A percentile compares a stretch with the other conserved stretches of the same genome.
These are phyloP conservation scores for Paspalum notatum DNA, from an alignment of 176 grass and related monocot genomes.

Conservation along the genomic window DNA sequence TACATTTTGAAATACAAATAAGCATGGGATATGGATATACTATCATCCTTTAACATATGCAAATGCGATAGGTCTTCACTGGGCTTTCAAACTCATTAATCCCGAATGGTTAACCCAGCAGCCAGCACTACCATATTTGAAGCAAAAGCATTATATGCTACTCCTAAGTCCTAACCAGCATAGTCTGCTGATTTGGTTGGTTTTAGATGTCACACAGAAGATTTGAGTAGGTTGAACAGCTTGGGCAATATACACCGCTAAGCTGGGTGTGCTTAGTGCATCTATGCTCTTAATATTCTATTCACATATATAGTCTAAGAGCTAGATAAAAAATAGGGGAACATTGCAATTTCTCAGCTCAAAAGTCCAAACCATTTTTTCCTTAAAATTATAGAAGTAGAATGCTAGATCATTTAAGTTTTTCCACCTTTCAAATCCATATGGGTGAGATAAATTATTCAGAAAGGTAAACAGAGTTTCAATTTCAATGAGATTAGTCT, in stretches of 20 bases:
- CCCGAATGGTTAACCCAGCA: neutral
- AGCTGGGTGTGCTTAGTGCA: neutral
- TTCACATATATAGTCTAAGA: neutral
- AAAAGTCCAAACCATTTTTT: neutral
- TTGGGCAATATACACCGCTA: neutral
- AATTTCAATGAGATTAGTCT: neutral
- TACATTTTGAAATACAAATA: slow-evolving; percentile 22
- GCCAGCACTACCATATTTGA: neutral
- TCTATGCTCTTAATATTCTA: neutral
- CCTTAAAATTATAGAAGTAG: slow-evolving; percentile 7
- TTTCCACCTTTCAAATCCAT: neutral
- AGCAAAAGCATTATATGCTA: neutral
- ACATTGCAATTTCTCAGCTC: neutral
- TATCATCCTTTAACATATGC: neutral
- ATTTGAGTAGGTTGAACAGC: neutral
- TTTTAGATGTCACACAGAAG: neutral
- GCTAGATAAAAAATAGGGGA: neutral
- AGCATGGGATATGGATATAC: neutral
- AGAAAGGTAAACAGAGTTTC: neutral
- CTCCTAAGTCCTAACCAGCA: too few relatives aligned
- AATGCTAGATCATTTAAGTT: neutral
- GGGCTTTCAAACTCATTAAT: neutral
- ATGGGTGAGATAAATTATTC: neutral
- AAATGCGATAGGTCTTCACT: neutral
- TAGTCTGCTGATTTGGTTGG: neutral